Evolutionary conservation across 345 rosid genomes (phyloP), one percentile per base, ranked within the genome.

Genomic region (Erodium maritimum): DNA sequence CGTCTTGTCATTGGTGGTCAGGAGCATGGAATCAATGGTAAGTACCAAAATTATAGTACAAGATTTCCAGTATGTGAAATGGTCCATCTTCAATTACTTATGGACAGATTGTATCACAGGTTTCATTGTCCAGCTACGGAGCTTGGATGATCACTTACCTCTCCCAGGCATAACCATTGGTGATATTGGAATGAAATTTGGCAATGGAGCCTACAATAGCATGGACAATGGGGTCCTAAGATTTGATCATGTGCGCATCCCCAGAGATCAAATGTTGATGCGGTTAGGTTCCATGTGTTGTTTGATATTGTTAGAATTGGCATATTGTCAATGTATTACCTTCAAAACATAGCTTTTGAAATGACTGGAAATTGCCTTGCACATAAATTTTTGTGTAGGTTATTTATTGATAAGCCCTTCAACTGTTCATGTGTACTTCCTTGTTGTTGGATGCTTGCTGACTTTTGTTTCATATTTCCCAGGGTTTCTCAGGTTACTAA

Each of bases 171-270:
- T 94, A 56, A 85, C 85, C 14, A 66, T 87, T 64, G 99, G 97
- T 61, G 99, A 94, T 75, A 90, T 94, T 57, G 99, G 99, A 59
- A 80, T 79, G 64, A 94, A 94, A 69, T 83, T 94, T 65, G 99
- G 99, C 46, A 84, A 64, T 65, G 99, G 99, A 21, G 97, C 97
- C 37, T 82, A 90, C 68, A 94, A 90, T 75, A 71, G 80, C 69
- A 87, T 90, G 97, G 99, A 94, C 75, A 94, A 94, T 55, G 97
- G 99, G 65, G 78, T 90, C 64, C 80, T 90, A 72, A 82, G 73
- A 77, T 90, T 94, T 71, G 88, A 94, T 76, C 79, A 87, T 33
- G 88, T 90, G 68, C 93, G 90, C 65, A 87, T 94, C 65, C 99
- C 97, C 12, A 82, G 96, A 67, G 67, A 87, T 69, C 97, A 90